Evolutionary conservation across 2,329 filamentous ascomycete species (phyloP), one percentile per base, ranked within the genome.

Genomic region (Ceratocystiopsis sp.): DNA sequence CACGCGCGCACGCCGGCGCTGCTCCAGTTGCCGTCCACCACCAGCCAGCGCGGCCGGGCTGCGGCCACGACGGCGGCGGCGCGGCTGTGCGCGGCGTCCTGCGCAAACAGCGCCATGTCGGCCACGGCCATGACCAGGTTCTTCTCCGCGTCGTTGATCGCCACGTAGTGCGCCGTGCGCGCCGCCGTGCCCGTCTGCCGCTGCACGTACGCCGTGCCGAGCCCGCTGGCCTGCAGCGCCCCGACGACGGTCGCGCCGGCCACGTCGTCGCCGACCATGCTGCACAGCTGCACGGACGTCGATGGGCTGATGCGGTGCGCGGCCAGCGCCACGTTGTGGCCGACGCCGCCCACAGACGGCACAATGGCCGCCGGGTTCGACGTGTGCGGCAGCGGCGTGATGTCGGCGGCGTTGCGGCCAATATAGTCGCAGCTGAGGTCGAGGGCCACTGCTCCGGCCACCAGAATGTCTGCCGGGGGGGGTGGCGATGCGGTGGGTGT

Each of bases 101-200:
- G 32, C 13, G 38, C 21, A 19, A 94, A 73, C 52, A 94, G 89
- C 44, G 69, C 73, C 86, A 96, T 95, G 56, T 96, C 91, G 5
- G 89, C 87, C 84, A 95, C 93, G 38, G 86, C 89, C 49, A 95
- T 61, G n/a, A 87, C 70, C 3, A 98, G 73, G 49, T 87, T 81
- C 58, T 86, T 93, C 46, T 80, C 75, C 1, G 67, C 67, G 55
- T 93, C 83, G 57, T 96, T 98, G 50, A 96, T 67, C 15, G 89
- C 82, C 3, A 96, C 74, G 57, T 96, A 96, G 58, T 95, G 86
- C 1, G 87, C 85, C 2, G 89, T 96, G 44, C 82, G 72, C 32
- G 69, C 67, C 3, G 66, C 66, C 37, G 67, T 59, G 15, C 13
- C 14, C 62, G 13, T 11, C 60, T 4, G 61, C 41, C 67, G 62